Evolutionary conservation across 495 filamentous ascomycete species (phyloP).

Genomic region (Aspergillus conjunctus): DNA sequence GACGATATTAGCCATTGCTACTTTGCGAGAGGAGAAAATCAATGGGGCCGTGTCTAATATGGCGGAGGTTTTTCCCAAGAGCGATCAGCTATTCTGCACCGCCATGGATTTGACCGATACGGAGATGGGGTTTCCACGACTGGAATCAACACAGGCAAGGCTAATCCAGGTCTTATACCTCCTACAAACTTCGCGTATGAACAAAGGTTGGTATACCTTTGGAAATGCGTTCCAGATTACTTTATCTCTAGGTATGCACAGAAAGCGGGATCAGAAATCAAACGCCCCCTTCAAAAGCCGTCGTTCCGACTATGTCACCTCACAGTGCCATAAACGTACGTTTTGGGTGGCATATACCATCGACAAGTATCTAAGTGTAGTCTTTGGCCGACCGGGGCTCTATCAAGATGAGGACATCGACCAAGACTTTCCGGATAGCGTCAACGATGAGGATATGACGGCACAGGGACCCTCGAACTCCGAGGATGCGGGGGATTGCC

Average conservation of each 20-base stretch:
- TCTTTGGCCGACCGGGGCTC: conserved; percentile 30
- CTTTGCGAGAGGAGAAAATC: conserved; percentile 20
- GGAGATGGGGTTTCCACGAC: conserved; percentile 28
- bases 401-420: conserved; percentile 32
- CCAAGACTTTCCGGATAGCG: conserved; percentile 24
- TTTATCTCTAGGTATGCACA: conserved; percentile 26
- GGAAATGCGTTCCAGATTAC: conserved; percentile 26
- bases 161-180: conserved; percentile 33
- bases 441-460: conserved; percentile 28
- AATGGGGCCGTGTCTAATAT: not conserved
- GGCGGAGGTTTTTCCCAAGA: not conserved
- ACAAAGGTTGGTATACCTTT: conserved; percentile 32
- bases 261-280: conserved; percentile 1
- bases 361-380: conserved; percentile 33
- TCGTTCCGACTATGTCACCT: not conserved
- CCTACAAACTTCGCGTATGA: conserved; percentile 30
- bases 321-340: conserved; percentile 10
- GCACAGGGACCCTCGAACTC: not conserved
- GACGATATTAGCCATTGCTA: conserved; percentile 26
- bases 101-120: conserved; percentile 18
- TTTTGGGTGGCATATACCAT: conserved; percentile 31
- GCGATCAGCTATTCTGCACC: conserved; percentile 7
- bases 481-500: conserved; percentile 19
- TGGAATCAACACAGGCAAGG: conserved; percentile 29
- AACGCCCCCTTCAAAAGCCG: not conserved